Evolutionary conservation across 2,329 filamentous ascomycete genomes (phyloP), one percentile per base, ranked within the genome.

Genomic region (Endoconidiophora polonica): DNA sequence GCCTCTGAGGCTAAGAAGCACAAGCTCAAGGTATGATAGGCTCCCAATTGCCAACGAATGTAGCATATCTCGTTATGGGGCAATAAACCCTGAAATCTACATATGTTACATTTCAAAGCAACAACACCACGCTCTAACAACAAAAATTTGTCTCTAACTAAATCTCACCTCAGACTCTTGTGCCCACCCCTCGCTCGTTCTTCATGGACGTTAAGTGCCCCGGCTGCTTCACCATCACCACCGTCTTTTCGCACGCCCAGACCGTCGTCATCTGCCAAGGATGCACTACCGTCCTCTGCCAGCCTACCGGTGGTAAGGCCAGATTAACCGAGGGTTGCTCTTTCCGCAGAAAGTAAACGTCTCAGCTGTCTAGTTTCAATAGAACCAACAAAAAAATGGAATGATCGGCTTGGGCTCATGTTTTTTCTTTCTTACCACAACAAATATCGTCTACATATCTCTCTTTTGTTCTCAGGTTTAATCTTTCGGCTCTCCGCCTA

Each of bases 161-260:
- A 46, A 37, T 22, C 9, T 38, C 29, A 18, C 6, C 23, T 22
- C 60, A 93, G 87, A 87, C 79, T 61, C 85, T 98, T 64, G 91
- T 98, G 68, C 91, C 91, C 65, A 83, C 79, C 60, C 91, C 91
- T 65, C 86, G 91, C 70, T 96, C 90, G 61, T 98, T 96, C 85
- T 98, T 98, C 86, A 98, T 98, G 91, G 91, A 98, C 70, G 91
- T 98, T 78, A 98, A 98, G 84, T 98, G 91, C 85, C 91, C 91
- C 69, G 91, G 91, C 66, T 98, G 91, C 86, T 98, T 96, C 83
- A 95, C 88, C 72, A 98, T 98, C 81, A 98, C 91, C 71, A 98
- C 91, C 71, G 91, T 98, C 73, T 98, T 96, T 86, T 96, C 90
- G 58, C 91, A 98, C 80, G 91, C 91, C 71, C 91, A 98, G 80